Evolutionary conservation across 2,329 filamentous ascomycete genomes (phyloP), one percentile per base, ranked within the genome.

Genomic region (Drechmeria coniospora): DNA sequence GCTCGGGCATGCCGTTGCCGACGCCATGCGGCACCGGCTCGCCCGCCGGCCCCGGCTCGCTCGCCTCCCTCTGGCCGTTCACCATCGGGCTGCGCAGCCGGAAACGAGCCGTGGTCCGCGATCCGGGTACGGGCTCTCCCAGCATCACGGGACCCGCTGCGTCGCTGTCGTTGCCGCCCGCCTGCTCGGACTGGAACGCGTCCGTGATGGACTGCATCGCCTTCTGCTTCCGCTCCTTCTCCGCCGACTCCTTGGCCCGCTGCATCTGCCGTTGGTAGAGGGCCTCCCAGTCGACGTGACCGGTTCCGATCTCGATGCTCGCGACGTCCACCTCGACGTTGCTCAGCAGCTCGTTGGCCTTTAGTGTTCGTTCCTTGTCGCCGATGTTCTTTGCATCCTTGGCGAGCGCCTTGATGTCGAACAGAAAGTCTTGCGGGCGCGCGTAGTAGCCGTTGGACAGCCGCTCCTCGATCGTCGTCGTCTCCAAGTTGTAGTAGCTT

Each of bases 381-480:
- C 79, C 81, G 32, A 75, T 68, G 8, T 74, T 75, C 46, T 75
- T 80, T 8, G 86, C 76, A 54, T 98, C 90, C 48, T 82, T 87
- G 14, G 78, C 77, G 5, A 98, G 59, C 20, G 76, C 71, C 47
- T 78, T 81, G 43, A 95, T 81, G 47, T 98, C 90, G 22, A 75
- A 74, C 27, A 92, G 56, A 46, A 94, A 98, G 47, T 94, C 87
- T 42, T 77, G 77, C 0, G 86, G 82, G 8, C 86, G 74, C 41
- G 84, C 82, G 53, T 98, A 98, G 54, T 83, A 98, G 5, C 90
- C 90, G 49, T 98, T 95, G 4, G 84, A 92, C 19, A 98, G 62
- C n/a, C 90, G 76, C 49, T 93, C 84, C 56, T 98, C 90, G 29
- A 98, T 94, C 1, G 79, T 87, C 4, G 78, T 78, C 8, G 87